Evolutionary conservation across 2,329 filamentous ascomycete genomes (phyloP).

Genomic region (Phialophora expanda): DNA sequence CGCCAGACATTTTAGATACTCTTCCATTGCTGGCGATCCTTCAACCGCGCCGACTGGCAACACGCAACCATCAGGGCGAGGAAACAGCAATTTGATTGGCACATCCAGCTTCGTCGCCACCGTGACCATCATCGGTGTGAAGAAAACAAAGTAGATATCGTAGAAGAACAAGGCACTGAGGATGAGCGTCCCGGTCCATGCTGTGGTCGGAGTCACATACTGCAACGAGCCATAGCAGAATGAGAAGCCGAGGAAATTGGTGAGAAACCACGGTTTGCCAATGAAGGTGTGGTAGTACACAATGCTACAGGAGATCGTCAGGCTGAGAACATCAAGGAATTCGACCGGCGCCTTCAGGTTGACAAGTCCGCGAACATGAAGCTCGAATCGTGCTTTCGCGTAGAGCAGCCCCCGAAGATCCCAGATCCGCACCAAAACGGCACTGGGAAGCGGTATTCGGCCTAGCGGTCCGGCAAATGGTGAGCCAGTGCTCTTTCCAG

Average conservation of each 20-base stretch:
- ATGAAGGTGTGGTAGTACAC: conserved; percentile 69
- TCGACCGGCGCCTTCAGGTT: conserved; percentile 50
- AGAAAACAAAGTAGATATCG: conserved; percentile 76
- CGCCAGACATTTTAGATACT: conserved; percentile 36
- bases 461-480: conserved; percentile 60
- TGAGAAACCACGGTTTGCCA: conserved; percentile 70
- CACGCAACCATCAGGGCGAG: conserved; percentile 56
- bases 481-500: conserved; percentile 42
- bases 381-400: conserved; percentile 58
- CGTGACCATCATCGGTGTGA: conserved; percentile 60
- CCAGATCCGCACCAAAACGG: conserved; percentile 54
- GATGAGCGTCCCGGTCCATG: conserved; percentile 78
- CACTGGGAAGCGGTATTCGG: conserved; percentile 52
- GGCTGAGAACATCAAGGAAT: conserved; percentile 59
- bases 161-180: conserved; percentile 86
- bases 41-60: conserved; percentile 50
- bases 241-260: conserved; percentile 84
- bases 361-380: conserved; percentile 60
- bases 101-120: conserved; percentile 87
- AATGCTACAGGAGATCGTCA: conserved; percentile 59
- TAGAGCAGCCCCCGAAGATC: conserved; percentile 53
- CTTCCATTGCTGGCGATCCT: conserved; percentile 38
- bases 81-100: conserved; percentile 89
- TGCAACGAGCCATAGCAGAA: conserved; percentile 84
- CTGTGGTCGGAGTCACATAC: conserved; percentile 86